Evolutionary conservation across 2,329 filamentous ascomycete genomes (phyloP), one percentile per base, ranked within the genome.

Genomic region (Chaetoscypha palmicola): DNA sequence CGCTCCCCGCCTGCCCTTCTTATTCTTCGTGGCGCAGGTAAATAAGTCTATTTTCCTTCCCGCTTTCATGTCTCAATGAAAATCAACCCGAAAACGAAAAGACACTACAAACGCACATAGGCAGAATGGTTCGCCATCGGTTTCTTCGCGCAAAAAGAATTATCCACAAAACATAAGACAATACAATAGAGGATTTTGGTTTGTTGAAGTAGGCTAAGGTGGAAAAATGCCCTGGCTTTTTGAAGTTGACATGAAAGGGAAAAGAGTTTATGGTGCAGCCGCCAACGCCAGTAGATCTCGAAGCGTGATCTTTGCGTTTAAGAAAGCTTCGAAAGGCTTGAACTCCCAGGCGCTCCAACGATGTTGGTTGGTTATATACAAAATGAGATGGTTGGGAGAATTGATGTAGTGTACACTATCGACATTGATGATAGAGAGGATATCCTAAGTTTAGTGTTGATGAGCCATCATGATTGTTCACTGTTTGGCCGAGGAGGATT

Each of bases 391-490:
- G 16, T 22, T n/a, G n/a, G n/a, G n/a, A n/a, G 35, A 39, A 24
- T 21, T 16, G 9, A 12, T 17, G 45, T 47, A 37, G 36, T 47
- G 35, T 47, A 47, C 45, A 47, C 16, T 47, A 43, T 47, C 22
- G 36, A 47, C 40, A 47, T 23, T 16, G 22, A 12, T 11, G 32
- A n/a, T 19, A 31, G 21, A n/a, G 36, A 16, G 21, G 23, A 5
- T 8, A n/a, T 2, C 19, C 4, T 17, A 9, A n/a, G n/a, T 38
- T 28, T 19, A 38, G 35, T 17, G 10, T 14, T n/a, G 17, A 31
- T 26, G 24, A 21, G 12, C n/a, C n/a, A n/a, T n/a, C n/a, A n/a
- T n/a, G n/a, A n/a, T n/a, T n/a, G n/a, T n/a, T n/a, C n/a, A n/a
- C n/a, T n/a, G n/a, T n/a, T n/a, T n/a, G n/a, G n/a, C n/a, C n/a